A percentile compares a stretch with the other conserved stretches of the same genome.
phyloP scores from a whole-genome alignment of 768 basidiomycete species.

The Podaxis sp. region DNA sequence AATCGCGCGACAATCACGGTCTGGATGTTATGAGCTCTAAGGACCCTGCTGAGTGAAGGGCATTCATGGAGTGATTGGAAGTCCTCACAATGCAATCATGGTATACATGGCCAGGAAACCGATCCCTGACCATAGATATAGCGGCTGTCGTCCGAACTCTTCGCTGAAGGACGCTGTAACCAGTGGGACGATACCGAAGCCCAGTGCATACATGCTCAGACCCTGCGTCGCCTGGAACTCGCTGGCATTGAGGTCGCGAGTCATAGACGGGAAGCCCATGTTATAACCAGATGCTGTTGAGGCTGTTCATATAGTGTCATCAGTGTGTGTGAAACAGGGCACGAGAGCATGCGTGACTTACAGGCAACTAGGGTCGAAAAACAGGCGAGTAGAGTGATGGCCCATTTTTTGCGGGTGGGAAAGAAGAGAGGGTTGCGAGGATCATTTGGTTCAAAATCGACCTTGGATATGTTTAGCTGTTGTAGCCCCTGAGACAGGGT shows the following conservation, averaged over 20 bases:
- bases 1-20: constrained; percentile 60
- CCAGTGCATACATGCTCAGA: constrained; percentile 53
- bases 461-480: constrained; percentile 1
- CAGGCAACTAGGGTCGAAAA: constrained; percentile 48
- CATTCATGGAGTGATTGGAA: neutral
- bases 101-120: constrained; percentile 54
- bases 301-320: constrained; percentile 34
- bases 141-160: constrained; percentile 64
- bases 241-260: constrained; percentile 44
- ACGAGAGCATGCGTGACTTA: constrained; percentile 32
- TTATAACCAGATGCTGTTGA: constrained; percentile 52
- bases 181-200: constrained; percentile 63
- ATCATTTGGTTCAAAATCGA: constrained; percentile 16
- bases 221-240: constrained; percentile 46
- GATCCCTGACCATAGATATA: constrained; percentile 52
- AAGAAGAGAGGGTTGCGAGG: constrained; percentile 21
- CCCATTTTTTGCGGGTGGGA: constrained; percentile 36
- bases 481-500: neutral
- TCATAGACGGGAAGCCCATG: constrained; percentile 60
- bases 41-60: constrained; percentile 3
- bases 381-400: constrained; percentile 45
- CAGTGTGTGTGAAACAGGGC: neutral
- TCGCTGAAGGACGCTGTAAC: constrained; percentile 71
- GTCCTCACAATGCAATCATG: constrained; percentile 38
- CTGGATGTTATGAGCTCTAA: constrained; percentile 47